Evolutionary conservation across 352 stramenopile species (phyloP).

Genomic region (Phytophthora capsici): DNA sequence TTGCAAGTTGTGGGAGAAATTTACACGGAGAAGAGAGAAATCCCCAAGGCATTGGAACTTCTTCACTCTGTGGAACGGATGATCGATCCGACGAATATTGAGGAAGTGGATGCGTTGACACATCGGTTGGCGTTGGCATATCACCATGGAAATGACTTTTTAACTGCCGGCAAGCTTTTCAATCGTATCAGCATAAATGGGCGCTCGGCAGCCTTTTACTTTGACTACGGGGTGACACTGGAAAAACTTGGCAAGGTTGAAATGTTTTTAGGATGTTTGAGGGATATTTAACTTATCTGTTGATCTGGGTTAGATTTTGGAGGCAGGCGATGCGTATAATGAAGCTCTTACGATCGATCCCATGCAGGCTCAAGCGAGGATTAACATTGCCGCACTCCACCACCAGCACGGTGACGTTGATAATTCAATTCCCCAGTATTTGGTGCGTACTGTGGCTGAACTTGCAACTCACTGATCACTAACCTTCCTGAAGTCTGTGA

Average conservation of each 20-base stretch:
- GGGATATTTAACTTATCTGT: constrained; percentile 1
- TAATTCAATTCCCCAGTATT: constrained; percentile 60
- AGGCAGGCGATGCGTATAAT: constrained; percentile 54
- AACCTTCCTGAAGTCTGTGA: constrained; percentile 29
- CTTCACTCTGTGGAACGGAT: constrained; percentile 21
- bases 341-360: constrained; percentile 41
- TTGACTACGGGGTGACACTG: constrained; percentile 61
- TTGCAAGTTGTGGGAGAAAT: constrained; percentile 43
- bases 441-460: constrained; percentile 17
- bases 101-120: constrained; percentile 6
- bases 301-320: constrained; percentile 39
- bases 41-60: constrained; percentile 26
- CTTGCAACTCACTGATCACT: neutral
- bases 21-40: constrained; percentile 36
- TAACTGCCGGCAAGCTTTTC: constrained; percentile 40
- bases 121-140: constrained; percentile 51
- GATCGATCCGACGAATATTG: constrained; percentile 3
- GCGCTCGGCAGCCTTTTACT: constrained; percentile 47
- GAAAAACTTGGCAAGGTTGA: constrained; percentile 51
- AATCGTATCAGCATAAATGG: constrained; percentile 16
- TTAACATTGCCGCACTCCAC: constrained; percentile 76
- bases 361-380: constrained; percentile 42
- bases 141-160: constrained; percentile 39
- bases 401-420: constrained; percentile 62
- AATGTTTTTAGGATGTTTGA: neutral